Conservation (phyloP, 1,284 basidiomycete species). For the Cryptococcus hybrid region DNA sequence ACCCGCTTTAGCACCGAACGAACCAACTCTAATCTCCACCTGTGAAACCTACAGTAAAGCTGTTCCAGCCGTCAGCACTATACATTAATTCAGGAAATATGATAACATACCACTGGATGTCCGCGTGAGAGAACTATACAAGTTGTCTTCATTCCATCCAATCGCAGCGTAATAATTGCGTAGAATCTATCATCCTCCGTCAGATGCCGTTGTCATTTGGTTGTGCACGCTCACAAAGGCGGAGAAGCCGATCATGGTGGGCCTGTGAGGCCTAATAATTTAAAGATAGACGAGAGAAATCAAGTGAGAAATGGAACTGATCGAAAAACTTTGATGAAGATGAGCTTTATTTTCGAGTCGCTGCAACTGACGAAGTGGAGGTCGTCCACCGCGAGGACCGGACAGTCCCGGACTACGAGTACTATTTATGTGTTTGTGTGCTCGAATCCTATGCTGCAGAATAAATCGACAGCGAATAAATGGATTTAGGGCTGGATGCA, state of each 20-base stretch:
- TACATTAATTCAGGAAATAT: neutral
- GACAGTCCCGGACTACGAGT: too few species aligned
- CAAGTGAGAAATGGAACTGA: too few species aligned
- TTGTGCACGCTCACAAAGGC: slow-evolving; percentile 5
- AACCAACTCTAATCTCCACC: slow-evolving; percentile 12
- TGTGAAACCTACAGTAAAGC: slow-evolving; percentile 19
- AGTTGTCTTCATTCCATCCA: slow-evolving; percentile 94
- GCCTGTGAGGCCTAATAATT: neutral
- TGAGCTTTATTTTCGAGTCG: too few species aligned
- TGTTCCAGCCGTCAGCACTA: neutral
- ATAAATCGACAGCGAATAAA: too few species aligned
- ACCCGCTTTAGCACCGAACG: too few species aligned
- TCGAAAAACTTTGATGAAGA: too few species aligned
- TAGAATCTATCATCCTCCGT: slow-evolving; percentile 10
- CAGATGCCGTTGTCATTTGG: neutral
- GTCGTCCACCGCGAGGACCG: neutral
- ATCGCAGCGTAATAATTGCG: slow-evolving; percentile 75
- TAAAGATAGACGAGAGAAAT: too few species aligned
- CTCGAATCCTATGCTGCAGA: too few species aligned
- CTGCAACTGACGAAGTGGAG: neutral
- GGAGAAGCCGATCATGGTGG: slow-evolving; percentile 15
- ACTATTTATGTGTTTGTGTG: too few species aligned
- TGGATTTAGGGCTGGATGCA: too few species aligned
- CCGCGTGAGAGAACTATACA: slow-evolving; percentile 85
- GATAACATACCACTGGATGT: slow-evolving; percentile 71